Evolutionary conservation across 176 grass and related monocot genomes (phyloP).

Genomic region (Ensete ventricosum): DNA sequence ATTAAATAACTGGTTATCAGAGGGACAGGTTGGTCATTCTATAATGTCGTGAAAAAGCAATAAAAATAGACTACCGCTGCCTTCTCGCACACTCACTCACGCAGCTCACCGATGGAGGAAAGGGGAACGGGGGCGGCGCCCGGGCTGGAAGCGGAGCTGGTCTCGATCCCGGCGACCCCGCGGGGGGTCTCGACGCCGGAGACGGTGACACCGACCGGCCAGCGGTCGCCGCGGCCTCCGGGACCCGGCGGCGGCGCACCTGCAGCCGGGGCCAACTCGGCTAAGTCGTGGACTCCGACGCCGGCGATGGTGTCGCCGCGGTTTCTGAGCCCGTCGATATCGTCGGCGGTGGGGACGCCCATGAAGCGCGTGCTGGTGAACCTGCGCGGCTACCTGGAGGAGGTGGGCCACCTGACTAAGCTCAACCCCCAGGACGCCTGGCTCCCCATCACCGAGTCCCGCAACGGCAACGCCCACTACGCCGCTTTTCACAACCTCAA

Average conservation of each 20-base stretch:
- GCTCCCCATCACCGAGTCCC: constrained; percentile 93
- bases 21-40: not conserved
- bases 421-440: constrained; percentile 95
- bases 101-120: not conserved
- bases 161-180: constrained; percentile 83
- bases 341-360: constrained; percentile 48
- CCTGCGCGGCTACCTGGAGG: constrained; percentile 89
- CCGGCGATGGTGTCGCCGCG: constrained; percentile 25
- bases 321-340: constrained; percentile 36
- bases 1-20: not conserved
- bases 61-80: not conserved
- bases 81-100: not conserved
- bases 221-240: constrained; percentile 23
- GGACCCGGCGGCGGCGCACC: constrained; percentile 10
- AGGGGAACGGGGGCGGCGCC: constrained; percentile 33
- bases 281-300: constrained; percentile 27
- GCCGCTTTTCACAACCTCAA: constrained; percentile 91
- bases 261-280: constrained; percentile 23
- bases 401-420: constrained; percentile 86
- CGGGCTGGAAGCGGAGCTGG: constrained; percentile 74
- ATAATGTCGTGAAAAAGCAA: not conserved
- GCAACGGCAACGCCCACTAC: constrained; percentile 81
- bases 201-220: constrained; percentile 5
- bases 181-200: constrained; percentile 41
- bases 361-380: constrained; percentile 67